Evolutionary conservation across 1,284 basidiomycete species (phyloP).

Genomic region (Microbotryum intermedium): DNA sequence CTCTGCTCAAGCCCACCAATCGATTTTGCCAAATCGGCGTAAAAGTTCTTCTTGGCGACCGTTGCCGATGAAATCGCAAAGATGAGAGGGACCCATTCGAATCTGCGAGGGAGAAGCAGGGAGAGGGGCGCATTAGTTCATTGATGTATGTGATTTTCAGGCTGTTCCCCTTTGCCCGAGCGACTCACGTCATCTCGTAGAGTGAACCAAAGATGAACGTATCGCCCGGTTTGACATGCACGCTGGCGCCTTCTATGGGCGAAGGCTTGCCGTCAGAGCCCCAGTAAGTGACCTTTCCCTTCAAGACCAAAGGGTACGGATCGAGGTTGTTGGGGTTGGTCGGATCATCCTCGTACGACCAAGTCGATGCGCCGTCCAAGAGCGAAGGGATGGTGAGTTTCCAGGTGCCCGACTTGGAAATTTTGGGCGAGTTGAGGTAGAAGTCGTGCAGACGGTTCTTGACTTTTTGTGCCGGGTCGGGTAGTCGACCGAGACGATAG

Average conservation of each 20-base stretch:
- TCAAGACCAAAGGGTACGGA: constrained; percentile 15
- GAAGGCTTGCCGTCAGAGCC: too few species aligned
- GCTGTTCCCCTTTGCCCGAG: too few species aligned
- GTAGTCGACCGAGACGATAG: constrained; percentile 21
- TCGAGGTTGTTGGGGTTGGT: constrained; percentile 3
- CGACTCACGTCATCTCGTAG: too few species aligned
- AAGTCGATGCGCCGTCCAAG: neutral
- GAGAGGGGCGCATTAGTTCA: neutral
- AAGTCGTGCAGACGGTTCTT: constrained; percentile 13
- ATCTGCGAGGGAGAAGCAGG: constrained; percentile 1
- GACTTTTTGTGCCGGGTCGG: neutral
- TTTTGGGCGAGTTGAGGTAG: constrained; percentile 1
- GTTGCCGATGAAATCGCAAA: constrained; percentile 2
- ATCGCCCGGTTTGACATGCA: too few species aligned
- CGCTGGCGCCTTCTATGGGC: too few species aligned
- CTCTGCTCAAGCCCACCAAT: neutral
- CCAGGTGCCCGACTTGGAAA: constrained; percentile 19
- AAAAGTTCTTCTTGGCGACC: neutral
- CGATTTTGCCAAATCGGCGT: neutral
- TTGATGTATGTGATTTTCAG: too few species aligned
- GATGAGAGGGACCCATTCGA: constrained; percentile 17
- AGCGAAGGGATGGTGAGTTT: neutral
- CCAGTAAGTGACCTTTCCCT: too few species aligned
- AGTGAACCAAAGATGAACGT: too few species aligned
- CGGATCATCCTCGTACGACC: constrained; percentile 5